Conservation (phyloP, 2,329 filamentous ascomycete species). For the Exophiala bonariae region DNA sequence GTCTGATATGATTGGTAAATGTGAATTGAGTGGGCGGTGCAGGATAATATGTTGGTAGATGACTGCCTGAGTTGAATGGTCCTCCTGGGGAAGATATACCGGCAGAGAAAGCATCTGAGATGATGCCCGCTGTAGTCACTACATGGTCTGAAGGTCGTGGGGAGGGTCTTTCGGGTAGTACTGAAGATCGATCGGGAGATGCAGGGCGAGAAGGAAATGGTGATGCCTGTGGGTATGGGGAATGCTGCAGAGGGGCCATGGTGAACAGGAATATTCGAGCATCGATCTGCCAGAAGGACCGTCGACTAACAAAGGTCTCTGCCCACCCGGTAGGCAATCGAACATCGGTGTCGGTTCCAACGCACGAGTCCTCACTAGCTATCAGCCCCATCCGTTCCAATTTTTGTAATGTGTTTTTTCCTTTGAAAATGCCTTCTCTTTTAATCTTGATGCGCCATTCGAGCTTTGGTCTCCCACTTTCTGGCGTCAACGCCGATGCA, state of each 20-base stretch:
- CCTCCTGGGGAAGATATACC: slow-evolving; percentile 45
- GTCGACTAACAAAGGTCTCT: slow-evolving; percentile 77
- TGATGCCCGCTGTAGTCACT: slow-evolving; percentile 5
- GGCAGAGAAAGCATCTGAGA: slow-evolving; percentile 22
- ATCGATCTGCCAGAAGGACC: slow-evolving; percentile 90
- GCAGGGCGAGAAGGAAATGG: slow-evolving; percentile 52
- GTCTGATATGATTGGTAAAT: slow-evolving; percentile 74
- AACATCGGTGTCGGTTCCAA: slow-evolving; percentile 65
- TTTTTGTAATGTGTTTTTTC: slow-evolving; percentile 80
- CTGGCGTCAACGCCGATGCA: slow-evolving; percentile 65
- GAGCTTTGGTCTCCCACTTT: slow-evolving; percentile 70
- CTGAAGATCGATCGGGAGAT: slow-evolving; percentile 43
- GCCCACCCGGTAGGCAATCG: slow-evolving; percentile 68
- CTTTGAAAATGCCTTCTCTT: slow-evolving; percentile 83
- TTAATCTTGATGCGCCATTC: slow-evolving; percentile 87
- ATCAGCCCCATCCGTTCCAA: slow-evolving; percentile 91
- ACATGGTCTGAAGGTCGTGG: slow-evolving; percentile 16
- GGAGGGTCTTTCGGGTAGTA: slow-evolving; percentile 7
- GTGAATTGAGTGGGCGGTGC: slow-evolving; percentile 79
- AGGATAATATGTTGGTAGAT: slow-evolving; percentile 88
- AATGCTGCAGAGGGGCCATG: slow-evolving; percentile 59
- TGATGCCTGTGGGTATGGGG: slow-evolving; percentile 51
- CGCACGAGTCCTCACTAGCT: slow-evolving; percentile 70
- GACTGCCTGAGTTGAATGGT: slow-evolving; percentile 78
- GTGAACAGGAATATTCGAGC: slow-evolving; percentile 86